Percentiles rank a stretch among this genome's conserved stretches.
phyloP scores from a whole-genome alignment of 129 eudicot genomes.

The Daucus carota region DH1_v3.0 NC_030384.2:30763501-30764000 shows the following conservation, averaged over 20 bases:
- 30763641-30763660: too few species aligned
- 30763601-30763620: conserved; percentile 70
- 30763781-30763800: not conserved
- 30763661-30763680: not conserved
- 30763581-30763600: conserved; percentile 94
- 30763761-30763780: not conserved
- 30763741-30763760: not conserved
- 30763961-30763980: not conserved
- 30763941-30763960: not conserved
- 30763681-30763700: not conserved
- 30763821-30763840: not conserved
- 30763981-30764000: not conserved
- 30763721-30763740: not conserved
- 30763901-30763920: not conserved
- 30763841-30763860: not conserved
- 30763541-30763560: not conserved
- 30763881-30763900: not conserved
- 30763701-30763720: not conserved
- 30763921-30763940: not conserved
- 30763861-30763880: not conserved
- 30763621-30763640: not conserved
- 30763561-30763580: conserved; percentile 90
- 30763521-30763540: not conserved
- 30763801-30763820: not conserved
- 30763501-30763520: not conserved